Evolutionary conservation across 139 green algal genomes (phyloP).

Genomic region (Bryopsis sp.): DNA sequence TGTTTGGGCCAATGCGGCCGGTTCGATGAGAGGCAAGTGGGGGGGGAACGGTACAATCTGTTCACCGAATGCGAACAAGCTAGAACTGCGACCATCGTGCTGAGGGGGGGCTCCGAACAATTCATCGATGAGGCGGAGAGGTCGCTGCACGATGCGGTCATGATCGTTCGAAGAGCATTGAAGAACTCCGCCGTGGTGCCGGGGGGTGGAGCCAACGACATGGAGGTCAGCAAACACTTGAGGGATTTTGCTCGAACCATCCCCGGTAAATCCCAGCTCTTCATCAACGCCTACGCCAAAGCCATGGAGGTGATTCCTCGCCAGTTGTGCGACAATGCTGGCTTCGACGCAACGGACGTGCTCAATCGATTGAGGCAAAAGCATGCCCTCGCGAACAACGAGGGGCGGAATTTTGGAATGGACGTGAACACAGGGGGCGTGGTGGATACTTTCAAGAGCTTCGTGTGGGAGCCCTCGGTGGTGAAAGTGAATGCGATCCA

Average conservation of each 20-base stretch:
- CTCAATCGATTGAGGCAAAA: slow-evolving; percentile 97
- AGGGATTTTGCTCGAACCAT: slow-evolving; percentile 53
- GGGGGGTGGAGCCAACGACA: slow-evolving; percentile 93
- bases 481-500: slow-evolving; percentile 93
- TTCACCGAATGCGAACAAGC: slow-evolving; percentile 88
- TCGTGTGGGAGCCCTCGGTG: slow-evolving; percentile 93
- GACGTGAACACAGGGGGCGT: slow-evolving; percentile 93
- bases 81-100: slow-evolving; percentile 90
- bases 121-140: slow-evolving; percentile 97
- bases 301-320: slow-evolving; percentile 90
- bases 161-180: slow-evolving; percentile 87
- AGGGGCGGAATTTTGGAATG: slow-evolving; percentile 78
- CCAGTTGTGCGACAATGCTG: slow-evolving; percentile 95
- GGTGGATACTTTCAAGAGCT: slow-evolving; percentile 84
- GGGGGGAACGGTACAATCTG: slow-evolving; percentile 94
- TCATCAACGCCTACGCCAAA: slow-evolving; percentile 88
- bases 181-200: slow-evolving; percentile 80
- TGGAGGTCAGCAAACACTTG: slow-evolving; percentile 58
- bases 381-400: slow-evolving; percentile 56
- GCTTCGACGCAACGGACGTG: slow-evolving; percentile 96
- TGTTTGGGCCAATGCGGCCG: slow-evolving; percentile 74
- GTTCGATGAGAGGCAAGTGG: slow-evolving; percentile 97
- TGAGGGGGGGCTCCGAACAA: slow-evolving; percentile 90
- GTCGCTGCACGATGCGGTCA: slow-evolving; percentile 95
- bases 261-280: slow-evolving; percentile 86